Evolutionary conservation across 192 early-diverging fungal species (phyloP), one percentile per base, ranked within the genome.

Genomic region (Jimgerdemannia flammicorona): DNA sequence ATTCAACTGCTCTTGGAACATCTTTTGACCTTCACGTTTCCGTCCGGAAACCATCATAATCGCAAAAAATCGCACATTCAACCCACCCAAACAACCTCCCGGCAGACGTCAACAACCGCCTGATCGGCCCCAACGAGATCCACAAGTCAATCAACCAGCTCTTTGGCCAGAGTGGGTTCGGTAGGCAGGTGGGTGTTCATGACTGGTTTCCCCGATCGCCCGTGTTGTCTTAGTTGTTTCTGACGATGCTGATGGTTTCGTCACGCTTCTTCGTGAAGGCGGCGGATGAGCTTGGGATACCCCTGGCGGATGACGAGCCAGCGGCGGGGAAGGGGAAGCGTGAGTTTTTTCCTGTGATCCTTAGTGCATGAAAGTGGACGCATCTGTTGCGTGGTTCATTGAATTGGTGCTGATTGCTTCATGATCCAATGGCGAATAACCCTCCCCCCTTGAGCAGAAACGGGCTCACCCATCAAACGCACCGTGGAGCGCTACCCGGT

Each of bases 41-140:
- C 29, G 29, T 29, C 29, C 29, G 29, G 29, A 29, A 29, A 29
- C 29, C 0, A 29, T 29, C 29, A 29, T 29, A 29, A 29, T 29
- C 29, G 29, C 29, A 29, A 29, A 29, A 29, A 29, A 29, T 29
- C 29, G 29, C 29, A 29, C 29, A 29, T 29, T 29, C 29, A 29
- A 29, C 0, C 29, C 29, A 29, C 29, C 29, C 29, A 29, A 29
- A 29, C 29, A 29, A 29, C 29, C 29, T 29, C 29, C 29, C 29
- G 29, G 44, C 78, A 87, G 86, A 82, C 71, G 79, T 89, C n/a
- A 88, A 89, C 71, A 78, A 80, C 63, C 79, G 83, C 64, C 70
- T 83, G 44, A 83, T 89, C 40, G 17, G 70, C 18, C 75, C 78
- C 40, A 75, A 79, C 68, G 71, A 70, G 8, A 41, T 88, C 4